phyloP scores from a whole-genome alignment of 1,284 basidiomycete genomes.

The Heterobasidion annosum region DNA sequence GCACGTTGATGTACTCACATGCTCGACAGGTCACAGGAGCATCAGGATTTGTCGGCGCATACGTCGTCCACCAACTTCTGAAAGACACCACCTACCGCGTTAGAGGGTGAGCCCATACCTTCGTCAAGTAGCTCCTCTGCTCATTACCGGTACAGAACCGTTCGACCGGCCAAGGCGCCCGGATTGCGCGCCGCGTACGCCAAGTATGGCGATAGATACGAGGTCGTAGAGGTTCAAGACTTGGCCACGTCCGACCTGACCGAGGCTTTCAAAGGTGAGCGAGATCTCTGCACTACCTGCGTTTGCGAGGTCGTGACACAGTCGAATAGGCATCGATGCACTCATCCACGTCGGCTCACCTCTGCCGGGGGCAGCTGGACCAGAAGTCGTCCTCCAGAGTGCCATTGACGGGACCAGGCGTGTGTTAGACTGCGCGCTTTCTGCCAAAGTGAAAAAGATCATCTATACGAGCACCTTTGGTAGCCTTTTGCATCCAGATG shows the following conservation, averaged over 20 bases:
- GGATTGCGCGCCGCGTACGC: neutral
- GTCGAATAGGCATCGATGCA: slow-evolving; percentile 1
- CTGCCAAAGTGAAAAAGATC: neutral
- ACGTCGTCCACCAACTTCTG: slow-evolving; percentile 15
- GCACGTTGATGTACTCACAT: too few species aligned
- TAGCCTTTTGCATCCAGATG: neutral
- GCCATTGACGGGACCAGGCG: slow-evolving; percentile 1
- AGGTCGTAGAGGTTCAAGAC: neutral
- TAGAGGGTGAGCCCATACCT: slow-evolving; percentile 2
- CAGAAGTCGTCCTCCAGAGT: neutral
- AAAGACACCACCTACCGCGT: slow-evolving; percentile 12
- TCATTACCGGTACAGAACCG: neutral
- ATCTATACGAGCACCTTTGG: neutral
- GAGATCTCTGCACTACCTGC: too few species aligned
- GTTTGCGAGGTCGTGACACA: neutral
- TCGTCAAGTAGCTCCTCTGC: too few species aligned
- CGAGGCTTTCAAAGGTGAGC: slow-evolving; percentile 1
- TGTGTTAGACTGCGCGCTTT: neutral
- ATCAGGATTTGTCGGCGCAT: slow-evolving; percentile 16
- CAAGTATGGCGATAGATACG: neutral
- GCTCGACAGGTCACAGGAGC: slow-evolving; percentile 10
- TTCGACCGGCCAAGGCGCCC: neutral
- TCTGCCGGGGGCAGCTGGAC: neutral
- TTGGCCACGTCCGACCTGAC: slow-evolving; percentile 1
- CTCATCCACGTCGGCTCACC: slow-evolving; percentile 4